Evolutionary conservation across 2,329 filamentous ascomycete genomes (phyloP).

Genomic region (Talaromyces pinophilus): DNA sequence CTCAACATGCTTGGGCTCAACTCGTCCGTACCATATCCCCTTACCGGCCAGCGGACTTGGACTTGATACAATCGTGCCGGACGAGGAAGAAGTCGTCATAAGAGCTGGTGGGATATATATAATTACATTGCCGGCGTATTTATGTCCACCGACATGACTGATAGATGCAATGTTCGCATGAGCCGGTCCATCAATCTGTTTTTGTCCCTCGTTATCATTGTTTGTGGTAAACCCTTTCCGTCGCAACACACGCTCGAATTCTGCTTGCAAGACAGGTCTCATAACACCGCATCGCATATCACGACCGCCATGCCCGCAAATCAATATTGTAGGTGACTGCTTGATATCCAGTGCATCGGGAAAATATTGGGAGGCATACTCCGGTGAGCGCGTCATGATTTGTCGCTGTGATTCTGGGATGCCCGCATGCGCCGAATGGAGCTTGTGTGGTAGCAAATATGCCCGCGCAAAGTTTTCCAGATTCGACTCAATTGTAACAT

Average conservation of each 20-base stretch:
- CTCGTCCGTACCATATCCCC: conserved; percentile 80
- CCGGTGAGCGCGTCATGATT: conserved; percentile 51
- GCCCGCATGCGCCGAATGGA: conserved; percentile 37
- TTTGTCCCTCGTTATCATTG: conserved; percentile 20
- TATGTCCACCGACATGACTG: conserved; percentile 90
- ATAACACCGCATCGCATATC: conserved; percentile 81
- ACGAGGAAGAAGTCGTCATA: conserved; percentile 24
- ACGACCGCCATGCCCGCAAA: conserved; percentile 83
- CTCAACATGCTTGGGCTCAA: conserved; percentile 83
- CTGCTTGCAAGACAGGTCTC: conserved; percentile 68
- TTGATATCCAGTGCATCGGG: conserved; percentile 66
- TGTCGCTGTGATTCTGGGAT: conserved; percentile 30
- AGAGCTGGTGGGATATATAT: conserved; percentile 63
- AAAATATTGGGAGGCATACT: conserved; percentile 50
- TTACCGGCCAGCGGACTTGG: conserved; percentile 41
- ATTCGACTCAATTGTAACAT: conserved; percentile 20
- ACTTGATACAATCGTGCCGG: background rate
- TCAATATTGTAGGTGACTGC: conserved; percentile 62
- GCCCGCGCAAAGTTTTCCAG: conserved; percentile 49
- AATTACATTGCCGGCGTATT: conserved; percentile 92
- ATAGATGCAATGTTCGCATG: conserved; percentile 53
- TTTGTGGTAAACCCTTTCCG: conserved; percentile 34
- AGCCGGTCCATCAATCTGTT: conserved; percentile 31
- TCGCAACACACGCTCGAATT: conserved; percentile 60
- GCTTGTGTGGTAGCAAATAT: conserved; percentile 41